These are phyloP conservation scores for Backusella circina DNA, from an alignment of 192 early-diverging fungal species.

Conservation along the genomic window DNA sequence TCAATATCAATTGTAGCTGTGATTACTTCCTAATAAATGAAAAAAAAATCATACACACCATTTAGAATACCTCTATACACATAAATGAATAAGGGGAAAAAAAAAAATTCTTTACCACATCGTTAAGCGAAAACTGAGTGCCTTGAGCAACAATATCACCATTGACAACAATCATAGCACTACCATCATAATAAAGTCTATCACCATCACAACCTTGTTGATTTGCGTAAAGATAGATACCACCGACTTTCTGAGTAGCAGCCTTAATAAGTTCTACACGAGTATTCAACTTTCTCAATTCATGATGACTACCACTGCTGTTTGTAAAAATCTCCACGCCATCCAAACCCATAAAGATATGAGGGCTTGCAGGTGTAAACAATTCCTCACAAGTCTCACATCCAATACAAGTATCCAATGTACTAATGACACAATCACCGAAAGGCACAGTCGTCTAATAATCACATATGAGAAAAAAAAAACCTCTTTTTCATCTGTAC, in stretches of 20 bases:
- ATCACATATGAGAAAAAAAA: neutral
- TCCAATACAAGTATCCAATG: constrained; percentile 85
- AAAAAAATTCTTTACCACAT: constrained; percentile 63
- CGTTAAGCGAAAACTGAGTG: constrained; percentile 87
- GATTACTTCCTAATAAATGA: constrained; percentile 68
- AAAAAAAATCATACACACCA: neutral
- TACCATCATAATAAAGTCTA: constrained; percentile 96
- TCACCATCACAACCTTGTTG: constrained; percentile 98
- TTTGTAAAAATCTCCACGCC: constrained; percentile 98
- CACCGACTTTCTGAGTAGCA: constrained; percentile 92
- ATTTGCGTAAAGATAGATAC: constrained; percentile 94
- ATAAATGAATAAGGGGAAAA: neutral
- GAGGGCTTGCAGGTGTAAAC: constrained; percentile 93
- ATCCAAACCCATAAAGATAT: constrained; percentile 89
- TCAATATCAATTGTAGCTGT: constrained; percentile 91
- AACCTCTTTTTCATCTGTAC: neutral
- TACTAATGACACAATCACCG: constrained; percentile 87
- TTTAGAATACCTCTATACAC: neutral
- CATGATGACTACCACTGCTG: constrained; percentile 95
- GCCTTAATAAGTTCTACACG: constrained; percentile 86
- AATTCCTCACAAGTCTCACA: constrained; percentile 97
- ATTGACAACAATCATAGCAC: constrained; percentile 86
- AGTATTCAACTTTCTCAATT: constrained; percentile 85
- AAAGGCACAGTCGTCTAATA: constrained; percentile 68
- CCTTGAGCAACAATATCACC: constrained; percentile 86